These are phyloP conservation scores for Zopfochytrium polystomum DNA, from an alignment of 371 early-diverging fungal species.

Conservation along the genomic window DNA sequence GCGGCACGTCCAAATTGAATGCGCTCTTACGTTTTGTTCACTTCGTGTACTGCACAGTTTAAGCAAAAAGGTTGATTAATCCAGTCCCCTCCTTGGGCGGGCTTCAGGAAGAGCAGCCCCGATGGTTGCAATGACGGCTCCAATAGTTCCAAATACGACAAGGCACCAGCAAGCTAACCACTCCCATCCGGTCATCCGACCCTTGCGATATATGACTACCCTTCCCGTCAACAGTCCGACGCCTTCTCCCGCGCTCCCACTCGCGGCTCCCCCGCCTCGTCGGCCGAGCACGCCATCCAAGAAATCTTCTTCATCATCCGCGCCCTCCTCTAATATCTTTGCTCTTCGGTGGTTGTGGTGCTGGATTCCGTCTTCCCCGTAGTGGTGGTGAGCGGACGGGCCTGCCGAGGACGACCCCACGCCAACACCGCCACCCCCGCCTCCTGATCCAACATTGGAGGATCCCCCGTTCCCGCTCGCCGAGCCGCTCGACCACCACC, in stretches of 20 bases:
- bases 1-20: no score
- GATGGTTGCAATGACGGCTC: conserved; percentile 8
- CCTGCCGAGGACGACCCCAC: neutral
- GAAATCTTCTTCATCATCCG: neutral
- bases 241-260: neutral
- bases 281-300: no score
- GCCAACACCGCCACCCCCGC: neutral
- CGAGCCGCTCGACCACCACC: neutral
- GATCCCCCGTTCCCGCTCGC: no score
- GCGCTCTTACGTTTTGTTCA: no score
- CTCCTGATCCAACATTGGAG: no score
- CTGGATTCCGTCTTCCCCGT: no score
- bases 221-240: neutral
- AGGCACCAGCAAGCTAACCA: conserved; percentile 11
- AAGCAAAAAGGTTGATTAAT: no score
- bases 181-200: conserved; percentile 3
- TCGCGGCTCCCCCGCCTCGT: no score
- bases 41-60: no score
- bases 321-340: neutral
- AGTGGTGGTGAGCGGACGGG: no score
- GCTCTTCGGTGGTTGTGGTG: no score
- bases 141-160: conserved; percentile 3
- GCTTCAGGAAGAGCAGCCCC: conserved; percentile 10
- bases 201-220: neutral
- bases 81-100: no score